A percentile compares a stretch with the other conserved stretches of the same genome.
Conservation (phyloP, 2,329 filamentous ascomycete genomes). For the Apiospora hydei region DNA sequence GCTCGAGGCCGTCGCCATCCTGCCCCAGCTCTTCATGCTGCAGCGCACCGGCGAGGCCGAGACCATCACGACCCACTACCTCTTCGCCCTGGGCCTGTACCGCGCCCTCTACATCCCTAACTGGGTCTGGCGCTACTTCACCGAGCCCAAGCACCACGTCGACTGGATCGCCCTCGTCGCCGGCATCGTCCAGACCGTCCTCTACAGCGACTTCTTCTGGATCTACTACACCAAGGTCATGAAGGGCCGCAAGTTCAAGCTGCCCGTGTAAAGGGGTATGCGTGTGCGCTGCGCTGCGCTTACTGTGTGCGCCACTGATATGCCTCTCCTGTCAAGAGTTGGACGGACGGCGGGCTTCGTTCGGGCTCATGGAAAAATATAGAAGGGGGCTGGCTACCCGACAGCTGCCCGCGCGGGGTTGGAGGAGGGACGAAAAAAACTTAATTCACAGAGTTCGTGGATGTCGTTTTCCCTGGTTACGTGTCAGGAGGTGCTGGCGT, state of each 20-base stretch:
- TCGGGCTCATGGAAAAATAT: neutral
- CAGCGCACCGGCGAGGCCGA: conserved; percentile 97
- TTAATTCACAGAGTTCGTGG: neutral
- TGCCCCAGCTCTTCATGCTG: conserved; percentile 97
- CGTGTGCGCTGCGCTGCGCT: neutral
- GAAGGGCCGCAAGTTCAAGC: conserved; percentile 87
- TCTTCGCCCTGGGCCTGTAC: conserved; percentile 92
- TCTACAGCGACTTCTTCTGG: conserved; percentile 99
- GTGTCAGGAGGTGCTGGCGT: neutral
- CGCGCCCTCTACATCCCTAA: conserved; percentile 97
- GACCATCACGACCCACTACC: conserved; percentile 98
- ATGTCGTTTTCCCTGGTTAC: neutral
- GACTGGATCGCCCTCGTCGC: conserved; percentile 90
- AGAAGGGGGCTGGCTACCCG: neutral
- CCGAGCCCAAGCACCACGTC: conserved; percentile 73
- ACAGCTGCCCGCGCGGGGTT: neutral
- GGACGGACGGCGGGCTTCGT: neutral
- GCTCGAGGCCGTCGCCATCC: conserved; percentile 95
- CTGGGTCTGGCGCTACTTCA: conserved; percentile 92
- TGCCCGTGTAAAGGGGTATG: conserved; percentile 70
- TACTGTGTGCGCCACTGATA: neutral
- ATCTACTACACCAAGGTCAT: conserved; percentile 98
- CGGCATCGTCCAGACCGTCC: conserved; percentile 88
- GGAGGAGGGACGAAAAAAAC: too few relatives aligned
- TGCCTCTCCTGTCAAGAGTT: neutral